Evolutionary conservation across 1,139 yeast species (phyloP).

Genomic region (Yamadazyma atmosphaerica): DNA sequence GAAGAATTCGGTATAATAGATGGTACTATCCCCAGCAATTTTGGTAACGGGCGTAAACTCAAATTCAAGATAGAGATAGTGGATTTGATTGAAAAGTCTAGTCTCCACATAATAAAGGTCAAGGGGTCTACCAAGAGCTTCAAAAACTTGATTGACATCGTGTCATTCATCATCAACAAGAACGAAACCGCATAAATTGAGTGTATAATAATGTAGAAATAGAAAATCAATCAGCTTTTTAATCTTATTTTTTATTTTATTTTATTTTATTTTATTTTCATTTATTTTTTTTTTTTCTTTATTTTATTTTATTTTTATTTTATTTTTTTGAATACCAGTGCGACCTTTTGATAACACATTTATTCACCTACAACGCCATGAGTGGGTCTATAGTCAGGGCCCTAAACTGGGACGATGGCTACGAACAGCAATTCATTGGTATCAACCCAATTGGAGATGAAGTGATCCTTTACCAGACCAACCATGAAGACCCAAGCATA

Average conservation of each 20-base stretch:
- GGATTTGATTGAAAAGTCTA: conserved; percentile 42
- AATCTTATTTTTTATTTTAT: too few species aligned
- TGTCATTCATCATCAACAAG: conserved; percentile 31
- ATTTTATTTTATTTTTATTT: too few species aligned
- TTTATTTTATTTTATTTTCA: too few species aligned
- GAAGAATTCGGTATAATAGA: conserved; percentile 45
- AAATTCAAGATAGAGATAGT: conserved; percentile 48
- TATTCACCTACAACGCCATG: conserved; percentile 24
- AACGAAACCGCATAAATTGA: conserved; percentile 5
- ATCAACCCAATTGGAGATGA: conserved; percentile 72
- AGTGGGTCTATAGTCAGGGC: conserved; percentile 59
- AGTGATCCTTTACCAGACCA: conserved; percentile 58
- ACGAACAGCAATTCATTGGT: conserved; percentile 58
- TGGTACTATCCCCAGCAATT: conserved; percentile 51
- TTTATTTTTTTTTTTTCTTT: too few species aligned
- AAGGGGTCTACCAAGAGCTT: conserved; percentile 75
- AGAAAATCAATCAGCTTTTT: not conserved
- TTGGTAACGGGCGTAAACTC: conserved; percentile 48
- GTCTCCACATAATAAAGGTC: conserved; percentile 53
- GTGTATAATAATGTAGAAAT: not conserved
- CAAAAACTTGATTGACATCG: conserved; percentile 53
- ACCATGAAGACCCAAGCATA: conserved; percentile 35
- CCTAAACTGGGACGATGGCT: conserved; percentile 57
- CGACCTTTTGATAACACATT: conserved; percentile 1
- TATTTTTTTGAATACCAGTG: not conserved